Evolutionary conservation across 2,329 filamentous ascomycete species (phyloP).

Genomic region (Chaetomium olivaceum): DNA sequence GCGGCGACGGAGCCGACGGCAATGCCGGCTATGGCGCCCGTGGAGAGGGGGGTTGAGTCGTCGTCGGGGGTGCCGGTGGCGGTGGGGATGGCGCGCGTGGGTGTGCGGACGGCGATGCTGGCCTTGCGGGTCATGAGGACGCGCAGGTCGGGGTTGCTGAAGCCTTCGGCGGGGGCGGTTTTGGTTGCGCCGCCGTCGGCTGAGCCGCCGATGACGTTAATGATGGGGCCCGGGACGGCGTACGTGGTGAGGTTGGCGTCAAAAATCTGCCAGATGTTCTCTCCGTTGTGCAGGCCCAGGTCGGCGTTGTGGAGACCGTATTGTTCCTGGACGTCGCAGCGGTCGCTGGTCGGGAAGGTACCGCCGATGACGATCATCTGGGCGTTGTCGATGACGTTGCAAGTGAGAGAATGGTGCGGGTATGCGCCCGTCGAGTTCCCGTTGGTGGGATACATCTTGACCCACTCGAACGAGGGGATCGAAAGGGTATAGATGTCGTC

Average conservation of each 20-base stretch:
- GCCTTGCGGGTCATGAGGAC: slow-evolving; percentile 56
- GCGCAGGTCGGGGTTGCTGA: slow-evolving; percentile 51
- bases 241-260: slow-evolving; percentile 53
- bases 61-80: slow-evolving; percentile 24
- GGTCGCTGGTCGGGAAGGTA: slow-evolving; percentile 50
- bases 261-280: slow-evolving; percentile 54
- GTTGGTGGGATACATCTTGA: slow-evolving; percentile 52
- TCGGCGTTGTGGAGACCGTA: slow-evolving; percentile 60
- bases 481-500: slow-evolving; percentile 64
- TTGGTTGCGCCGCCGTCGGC: slow-evolving; percentile 55
- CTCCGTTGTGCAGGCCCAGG: slow-evolving; percentile 51
- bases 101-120: slow-evolving; percentile 46
- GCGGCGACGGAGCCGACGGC: slow-evolving; percentile 42
- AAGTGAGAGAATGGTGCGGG: slow-evolving; percentile 58
- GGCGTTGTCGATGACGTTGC: slow-evolving; percentile 56
- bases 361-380: slow-evolving; percentile 67
- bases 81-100: slow-evolving; percentile 48
- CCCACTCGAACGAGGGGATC: slow-evolving; percentile 65
- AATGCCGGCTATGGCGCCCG: slow-evolving; percentile 49
- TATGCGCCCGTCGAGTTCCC: slow-evolving; percentile 42
- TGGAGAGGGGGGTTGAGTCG: slow-evolving; percentile 33
- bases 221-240: slow-evolving; percentile 53
- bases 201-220: slow-evolving; percentile 52
- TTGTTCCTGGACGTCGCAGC: slow-evolving; percentile 54
- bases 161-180: slow-evolving; percentile 51